Evolutionary conservation across 257 asterid genomes (phyloP).

Genomic region (Forsythia viridissima): DNA sequence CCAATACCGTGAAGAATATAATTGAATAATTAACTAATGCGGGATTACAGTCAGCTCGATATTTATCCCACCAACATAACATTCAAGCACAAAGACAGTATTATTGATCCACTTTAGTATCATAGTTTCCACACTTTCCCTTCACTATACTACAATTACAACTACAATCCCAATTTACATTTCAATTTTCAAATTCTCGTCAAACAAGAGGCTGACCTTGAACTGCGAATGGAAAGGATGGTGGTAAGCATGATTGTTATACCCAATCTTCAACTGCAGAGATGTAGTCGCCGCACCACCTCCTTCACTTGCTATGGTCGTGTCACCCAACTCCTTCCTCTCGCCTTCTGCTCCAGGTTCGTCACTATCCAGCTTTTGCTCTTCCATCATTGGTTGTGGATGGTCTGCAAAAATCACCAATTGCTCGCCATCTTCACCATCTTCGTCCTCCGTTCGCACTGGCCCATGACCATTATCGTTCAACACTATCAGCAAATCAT

Average conservation of each 20-base stretch:
- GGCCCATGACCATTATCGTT: constrained; percentile 52
- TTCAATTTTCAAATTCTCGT: constrained; percentile 59
- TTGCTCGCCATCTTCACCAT: constrained; percentile 69
- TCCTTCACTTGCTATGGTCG: constrained; percentile 60
- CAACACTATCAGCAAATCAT: constrained; percentile 79
- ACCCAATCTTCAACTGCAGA: constrained; percentile 60
- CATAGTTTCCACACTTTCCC: constrained; percentile 37
- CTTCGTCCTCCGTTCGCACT: constrained; percentile 46
- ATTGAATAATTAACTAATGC: constrained; percentile 33
- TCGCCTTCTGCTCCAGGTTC: constrained; percentile 67
- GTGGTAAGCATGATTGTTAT: constrained; percentile 62
- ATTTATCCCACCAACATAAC: constrained; percentile 31
- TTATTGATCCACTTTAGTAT: constrained; percentile 22
- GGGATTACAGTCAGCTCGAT: constrained; percentile 39
- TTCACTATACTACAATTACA: constrained; percentile 35
- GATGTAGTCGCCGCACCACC: constrained; percentile 33
- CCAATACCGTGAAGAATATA: constrained; percentile 19
- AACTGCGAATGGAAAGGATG: constrained; percentile 82
- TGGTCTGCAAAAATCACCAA: constrained; percentile 73
- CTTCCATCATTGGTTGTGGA: constrained; percentile 57
- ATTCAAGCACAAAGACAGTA: background rate
- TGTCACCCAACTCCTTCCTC: constrained; percentile 69
- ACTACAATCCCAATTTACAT: constrained; percentile 50
- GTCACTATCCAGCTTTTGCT: constrained; percentile 70
- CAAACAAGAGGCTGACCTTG: constrained; percentile 95